A percentile compares a stretch with the other conserved stretches of the same genome.
phyloP scores from a whole-genome alignment of 2,329 filamentous ascomycete species.

The Fusarium sublunatum region DNA sequence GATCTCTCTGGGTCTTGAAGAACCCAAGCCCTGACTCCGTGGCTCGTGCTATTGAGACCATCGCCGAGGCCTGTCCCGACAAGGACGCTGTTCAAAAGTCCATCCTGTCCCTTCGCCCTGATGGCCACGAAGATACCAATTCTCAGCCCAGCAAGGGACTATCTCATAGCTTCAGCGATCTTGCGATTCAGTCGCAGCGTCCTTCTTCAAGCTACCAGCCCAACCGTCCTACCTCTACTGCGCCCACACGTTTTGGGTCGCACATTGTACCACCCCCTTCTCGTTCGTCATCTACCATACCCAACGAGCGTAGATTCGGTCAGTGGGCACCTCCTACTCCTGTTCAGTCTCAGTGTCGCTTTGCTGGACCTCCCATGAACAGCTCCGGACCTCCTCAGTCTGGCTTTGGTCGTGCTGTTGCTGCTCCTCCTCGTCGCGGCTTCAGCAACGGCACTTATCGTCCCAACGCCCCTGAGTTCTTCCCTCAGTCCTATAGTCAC shows the following conservation, averaged over 20 bases:
- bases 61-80: slow-evolving; percentile 46
- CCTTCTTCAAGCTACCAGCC: slow-evolving; percentile 46
- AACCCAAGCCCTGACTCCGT: slow-evolving; percentile 49
- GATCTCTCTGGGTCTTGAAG: slow-evolving; percentile 52
- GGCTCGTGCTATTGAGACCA: slow-evolving; percentile 49
- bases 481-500: slow-evolving; percentile 43
- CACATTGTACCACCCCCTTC: slow-evolving; percentile 47
- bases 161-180: slow-evolving; percentile 26
- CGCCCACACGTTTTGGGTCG: slow-evolving; percentile 49
- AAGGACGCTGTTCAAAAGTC: slow-evolving; percentile 44
- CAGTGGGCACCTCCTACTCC: slow-evolving; percentile 41
- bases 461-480: slow-evolving; percentile 50
- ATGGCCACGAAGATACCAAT: slow-evolving; percentile 13
- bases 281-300: slow-evolving; percentile 44
- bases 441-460: slow-evolving; percentile 49
- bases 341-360: slow-evolving; percentile 33
- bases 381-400: slow-evolving; percentile 15
- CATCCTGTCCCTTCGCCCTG: slow-evolving; percentile 45
- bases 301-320: slow-evolving; percentile 42
- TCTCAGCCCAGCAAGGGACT: slow-evolving; percentile 32
- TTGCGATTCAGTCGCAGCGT: slow-evolving; percentile 32
- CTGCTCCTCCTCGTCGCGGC: slow-evolving; percentile 46
- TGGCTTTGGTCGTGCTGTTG: slow-evolving; percentile 36
- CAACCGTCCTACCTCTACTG: slow-evolving; percentile 31
- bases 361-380: slow-evolving; percentile 25